Conservation (phyloP, 345 rosid genomes). For the Citrus medica region DNA sequence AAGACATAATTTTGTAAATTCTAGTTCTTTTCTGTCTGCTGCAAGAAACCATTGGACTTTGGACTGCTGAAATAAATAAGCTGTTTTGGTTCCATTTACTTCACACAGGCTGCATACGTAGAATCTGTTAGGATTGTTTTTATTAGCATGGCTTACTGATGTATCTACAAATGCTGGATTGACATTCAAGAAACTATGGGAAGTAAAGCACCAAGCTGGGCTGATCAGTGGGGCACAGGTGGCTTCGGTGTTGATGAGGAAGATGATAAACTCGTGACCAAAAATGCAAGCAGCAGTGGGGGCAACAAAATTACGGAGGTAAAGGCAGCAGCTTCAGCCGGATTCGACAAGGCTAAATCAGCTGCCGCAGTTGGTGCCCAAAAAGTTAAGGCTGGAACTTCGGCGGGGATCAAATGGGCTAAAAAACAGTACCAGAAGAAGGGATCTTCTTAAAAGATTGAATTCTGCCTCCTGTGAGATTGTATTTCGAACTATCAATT, state of each 20-base stretch:
- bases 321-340: constrained; percentile 6
- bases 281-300: not conserved
- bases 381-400: constrained; percentile 19
- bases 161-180: not conserved
- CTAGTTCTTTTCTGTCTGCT: not conserved
- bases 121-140: not conserved
- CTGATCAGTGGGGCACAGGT: constrained; percentile 21
- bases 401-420: constrained; percentile 23
- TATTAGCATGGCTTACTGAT: not conserved
- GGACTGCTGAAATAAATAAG: not conserved
- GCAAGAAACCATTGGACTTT: not conserved
- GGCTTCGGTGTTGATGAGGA: not conserved
- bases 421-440: constrained; percentile 19
- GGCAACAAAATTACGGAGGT: constrained; percentile 8
- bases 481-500: too few species aligned
- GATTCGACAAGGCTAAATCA: constrained; percentile 18
- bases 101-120: not conserved
- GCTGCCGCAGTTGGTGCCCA: constrained; percentile 19
- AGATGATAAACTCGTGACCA: not conserved
- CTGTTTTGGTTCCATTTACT: not conserved
- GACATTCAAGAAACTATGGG: constrained; percentile 6
- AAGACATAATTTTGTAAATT: not conserved
- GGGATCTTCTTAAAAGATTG: constrained; percentile 7
- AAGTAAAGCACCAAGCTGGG: constrained; percentile 19
- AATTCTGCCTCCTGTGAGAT: not conserved